A percentile compares a stretch with the other conserved stretches of the same genome.
phyloP scores from a whole-genome alignment of 257 asterid species.

The Solanum acaule region DNA sequence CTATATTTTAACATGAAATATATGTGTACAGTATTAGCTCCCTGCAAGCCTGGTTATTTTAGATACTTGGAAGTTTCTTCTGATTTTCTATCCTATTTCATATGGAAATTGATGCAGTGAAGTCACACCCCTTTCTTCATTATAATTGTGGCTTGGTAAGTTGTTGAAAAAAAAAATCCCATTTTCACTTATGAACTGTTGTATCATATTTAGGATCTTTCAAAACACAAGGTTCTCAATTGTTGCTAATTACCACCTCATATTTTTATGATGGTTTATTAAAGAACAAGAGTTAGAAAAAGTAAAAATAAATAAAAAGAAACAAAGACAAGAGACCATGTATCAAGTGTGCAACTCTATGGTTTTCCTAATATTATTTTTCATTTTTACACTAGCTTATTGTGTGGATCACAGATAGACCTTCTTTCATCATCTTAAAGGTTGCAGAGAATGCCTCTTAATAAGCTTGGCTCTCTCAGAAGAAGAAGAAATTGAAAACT shows the following conservation, averaged over 20 bases:
- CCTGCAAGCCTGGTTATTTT: neutral
- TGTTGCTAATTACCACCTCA: neutral
- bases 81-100: too few relatives aligned
- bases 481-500: neutral
- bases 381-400: too few relatives aligned
- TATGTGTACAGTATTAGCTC: neutral
- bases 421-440: neutral
- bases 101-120: too few relatives aligned
- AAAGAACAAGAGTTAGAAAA: neutral
- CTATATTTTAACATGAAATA: neutral
- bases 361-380: too few relatives aligned
- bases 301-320: too few relatives aligned
- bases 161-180: neutral
- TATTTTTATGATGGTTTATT: neutral
- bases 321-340: neutral
- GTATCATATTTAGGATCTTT: neutral
- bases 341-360: neutral
- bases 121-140: constrained; percentile 61
- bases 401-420: too few relatives aligned
- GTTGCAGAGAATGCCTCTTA: neutral
- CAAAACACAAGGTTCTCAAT: neutral
- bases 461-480: neutral
- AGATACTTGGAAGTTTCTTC: too few relatives aligned
- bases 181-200: neutral
- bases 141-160: constrained; percentile 77